Evolutionary conservation across 2,329 filamentous ascomycete species (phyloP).

Genomic region (Epichloe typhina): DNA sequence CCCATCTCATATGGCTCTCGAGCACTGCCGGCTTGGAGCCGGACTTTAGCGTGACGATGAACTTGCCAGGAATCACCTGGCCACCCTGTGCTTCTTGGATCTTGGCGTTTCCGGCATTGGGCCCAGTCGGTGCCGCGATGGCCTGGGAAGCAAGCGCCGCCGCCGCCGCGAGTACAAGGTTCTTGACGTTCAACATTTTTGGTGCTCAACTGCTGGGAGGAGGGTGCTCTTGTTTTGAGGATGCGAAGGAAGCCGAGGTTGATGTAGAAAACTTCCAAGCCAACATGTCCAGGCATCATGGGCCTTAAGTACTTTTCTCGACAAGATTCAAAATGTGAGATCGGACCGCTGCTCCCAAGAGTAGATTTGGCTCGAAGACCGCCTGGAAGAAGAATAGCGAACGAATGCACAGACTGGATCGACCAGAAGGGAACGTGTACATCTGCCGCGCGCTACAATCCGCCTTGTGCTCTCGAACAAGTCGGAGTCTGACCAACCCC

Average conservation of each 20-base stretch:
- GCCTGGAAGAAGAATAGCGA: no score
- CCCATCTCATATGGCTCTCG: slow-evolving; percentile 32
- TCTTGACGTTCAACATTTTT: slow-evolving; percentile 19
- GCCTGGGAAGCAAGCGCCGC: slow-evolving; percentile 12
- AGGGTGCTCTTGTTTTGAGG: slow-evolving; percentile 1
- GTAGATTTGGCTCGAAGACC: neutral
- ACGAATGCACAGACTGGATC: neutral
- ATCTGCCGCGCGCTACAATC: no score
- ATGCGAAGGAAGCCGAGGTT: neutral
- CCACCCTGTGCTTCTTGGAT: slow-evolving; percentile 1
- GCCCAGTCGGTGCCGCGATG: slow-evolving; percentile 11
- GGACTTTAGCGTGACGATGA: slow-evolving; percentile 50
- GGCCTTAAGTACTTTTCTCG: neutral
- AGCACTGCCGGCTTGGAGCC: slow-evolving; percentile 31
- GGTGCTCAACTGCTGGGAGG: neutral
- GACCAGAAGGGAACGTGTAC: neutral
- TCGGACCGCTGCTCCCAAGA: neutral
- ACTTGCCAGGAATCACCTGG: slow-evolving; percentile 27
- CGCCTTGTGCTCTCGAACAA: no score
- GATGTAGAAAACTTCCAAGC: neutral
- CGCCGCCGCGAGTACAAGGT: slow-evolving; percentile 12
- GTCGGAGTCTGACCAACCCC: no score
- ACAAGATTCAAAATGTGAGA: neutral
- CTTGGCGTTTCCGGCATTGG: slow-evolving; percentile 5
- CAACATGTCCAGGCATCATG: neutral